Evolutionary conservation across 208 protist species (phyloP), one percentile per base, ranked within the genome.

Genomic region (Trypanosoma vivax): DNA sequence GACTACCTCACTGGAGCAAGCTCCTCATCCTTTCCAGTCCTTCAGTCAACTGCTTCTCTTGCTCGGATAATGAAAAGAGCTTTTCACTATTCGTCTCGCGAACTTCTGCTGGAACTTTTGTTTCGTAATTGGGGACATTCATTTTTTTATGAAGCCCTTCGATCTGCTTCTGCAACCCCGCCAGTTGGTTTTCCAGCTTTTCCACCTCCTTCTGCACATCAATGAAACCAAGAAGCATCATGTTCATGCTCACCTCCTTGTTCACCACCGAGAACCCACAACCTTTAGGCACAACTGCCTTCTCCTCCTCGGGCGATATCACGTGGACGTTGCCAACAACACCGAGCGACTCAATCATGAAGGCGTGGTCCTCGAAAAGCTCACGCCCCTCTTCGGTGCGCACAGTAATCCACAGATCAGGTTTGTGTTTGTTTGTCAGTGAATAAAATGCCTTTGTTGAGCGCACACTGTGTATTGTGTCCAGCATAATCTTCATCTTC

Each of bases 171-270:
- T 70, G 35, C 4, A 95, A 63, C 25, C 60, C 73, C 1, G 57
- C 73, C n/a, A 82, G 50, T 59, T 95, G 76, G 72, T 93, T 94
- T 53, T 88, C 73, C 33, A 93, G 65, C 73, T 91, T 92, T 50
- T 58, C 59, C 23, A 94, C 66, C 64, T 96, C 90, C 80, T 90
- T 92, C 39, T 68, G 70, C 2, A 88, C 75, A 55, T 97, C 92
- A 68, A 97, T 95, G 57, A 88, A 83, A 39, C 88, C 90, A 19
- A 78, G 63, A 10, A 97, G 70, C 79, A 94, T 85, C 78, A 97
- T 89, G 56, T 95, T 66, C 31, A 90, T 69, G 24, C 76, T 78
- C 3, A 92, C 56, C 24, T 86, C 80, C 64, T 90, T 85, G 41
- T 69, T 92, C 21, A 95, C 84, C 43, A 90, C 40, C 24, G 88